These are phyloP conservation scores for Podospora sp. DNA, from an alignment of 495 filamentous ascomycete genomes.

Conservation along the genomic window DNA sequence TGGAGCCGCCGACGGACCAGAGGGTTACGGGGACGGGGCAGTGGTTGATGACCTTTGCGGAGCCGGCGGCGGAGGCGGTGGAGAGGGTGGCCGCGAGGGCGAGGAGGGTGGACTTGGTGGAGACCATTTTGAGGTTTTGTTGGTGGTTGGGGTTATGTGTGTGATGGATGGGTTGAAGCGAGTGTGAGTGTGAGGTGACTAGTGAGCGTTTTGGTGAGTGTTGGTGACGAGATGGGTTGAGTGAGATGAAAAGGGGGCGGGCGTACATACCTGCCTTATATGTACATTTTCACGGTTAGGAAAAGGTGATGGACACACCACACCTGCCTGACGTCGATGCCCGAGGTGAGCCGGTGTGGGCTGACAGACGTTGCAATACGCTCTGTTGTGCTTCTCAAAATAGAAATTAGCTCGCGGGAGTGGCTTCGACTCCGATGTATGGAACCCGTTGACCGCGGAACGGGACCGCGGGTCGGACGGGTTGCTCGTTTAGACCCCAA, in stretches of 20 bases:
- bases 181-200: constrained; percentile 1
- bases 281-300: background rate
- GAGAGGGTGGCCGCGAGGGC: constrained; percentile 27
- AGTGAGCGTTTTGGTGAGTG: too few species aligned
- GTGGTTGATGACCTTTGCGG: constrained; percentile 56
- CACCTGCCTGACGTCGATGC: background rate
- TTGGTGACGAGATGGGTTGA: constrained; percentile 1
- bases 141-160: background rate
- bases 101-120: constrained; percentile 24
- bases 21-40: constrained; percentile 53
- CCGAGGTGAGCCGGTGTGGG: background rate
- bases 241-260: background rate
- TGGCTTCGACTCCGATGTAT: background rate
- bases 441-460: too few species aligned
- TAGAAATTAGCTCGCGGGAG: background rate
- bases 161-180: constrained; percentile 7
- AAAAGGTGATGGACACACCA: background rate
- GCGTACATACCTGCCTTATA: constrained; percentile 3
- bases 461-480: background rate
- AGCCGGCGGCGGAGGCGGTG: constrained; percentile 47
- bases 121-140: constrained; percentile 23
- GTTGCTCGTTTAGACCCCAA: background rate
- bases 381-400: constrained; percentile 3
- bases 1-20: constrained; percentile 58
- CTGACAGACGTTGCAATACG: background rate